Conservation (phyloP, 2,329 filamentous ascomycete genomes). For the Colletotrichum paranaense region DNA sequence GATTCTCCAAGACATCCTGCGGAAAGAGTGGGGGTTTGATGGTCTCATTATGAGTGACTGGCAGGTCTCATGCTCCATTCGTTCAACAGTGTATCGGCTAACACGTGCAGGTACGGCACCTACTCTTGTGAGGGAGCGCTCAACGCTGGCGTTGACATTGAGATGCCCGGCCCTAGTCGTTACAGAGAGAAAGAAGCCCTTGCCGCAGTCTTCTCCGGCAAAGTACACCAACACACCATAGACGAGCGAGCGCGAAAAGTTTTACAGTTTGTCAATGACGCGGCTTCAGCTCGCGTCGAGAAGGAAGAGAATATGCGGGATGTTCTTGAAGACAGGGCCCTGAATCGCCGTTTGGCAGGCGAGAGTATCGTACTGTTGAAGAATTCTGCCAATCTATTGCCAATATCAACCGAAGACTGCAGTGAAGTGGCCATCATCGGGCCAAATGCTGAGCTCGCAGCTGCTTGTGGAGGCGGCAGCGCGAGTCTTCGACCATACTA, state of each 20-base stretch:
- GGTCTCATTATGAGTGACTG: slow-evolving; percentile 69
- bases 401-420: slow-evolving; percentile 65
- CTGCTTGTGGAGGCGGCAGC: slow-evolving; percentile 73
- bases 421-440: slow-evolving; percentile 63
- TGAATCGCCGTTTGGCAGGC: slow-evolving; percentile 73
- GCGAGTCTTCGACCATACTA: slow-evolving; percentile 72
- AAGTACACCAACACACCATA: slow-evolving; percentile 64
- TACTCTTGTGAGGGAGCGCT: slow-evolving; percentile 64
- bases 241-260: slow-evolving; percentile 68
- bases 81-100: background rate
- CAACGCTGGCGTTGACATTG: slow-evolving; percentile 67
- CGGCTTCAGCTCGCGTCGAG: slow-evolving; percentile 62
- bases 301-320: slow-evolving; percentile 66
- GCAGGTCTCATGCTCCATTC: background rate
- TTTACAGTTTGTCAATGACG: slow-evolving; percentile 68
- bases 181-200: slow-evolving; percentile 61
- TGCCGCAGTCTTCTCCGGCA: slow-evolving; percentile 65
- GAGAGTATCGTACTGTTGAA: slow-evolving; percentile 80
- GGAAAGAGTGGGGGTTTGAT: slow-evolving; percentile 68
- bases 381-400: slow-evolving; percentile 73
- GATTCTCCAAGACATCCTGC: slow-evolving; percentile 61
- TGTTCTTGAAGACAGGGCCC: slow-evolving; percentile 69
- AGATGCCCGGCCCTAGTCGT: slow-evolving; percentile 68
- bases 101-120: slow-evolving; percentile 57
- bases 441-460: slow-evolving; percentile 66